Conservation (phyloP, 2,329 filamentous ascomycete species). For the Dactylonectria estremocensis region DNA sequence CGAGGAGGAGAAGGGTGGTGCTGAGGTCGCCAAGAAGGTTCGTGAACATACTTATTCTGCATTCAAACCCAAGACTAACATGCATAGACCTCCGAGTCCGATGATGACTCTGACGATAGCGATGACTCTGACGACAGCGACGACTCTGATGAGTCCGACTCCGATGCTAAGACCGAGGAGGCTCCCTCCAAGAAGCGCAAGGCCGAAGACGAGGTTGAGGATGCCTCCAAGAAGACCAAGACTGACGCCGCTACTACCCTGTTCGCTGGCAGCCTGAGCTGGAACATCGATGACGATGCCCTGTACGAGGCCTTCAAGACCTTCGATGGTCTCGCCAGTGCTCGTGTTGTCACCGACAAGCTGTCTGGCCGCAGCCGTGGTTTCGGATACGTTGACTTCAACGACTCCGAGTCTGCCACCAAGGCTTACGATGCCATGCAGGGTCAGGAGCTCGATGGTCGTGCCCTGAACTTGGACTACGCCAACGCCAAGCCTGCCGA, state of each 20-base stretch:
- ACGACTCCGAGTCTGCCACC: slow-evolving; percentile 75
- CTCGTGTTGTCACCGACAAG: slow-evolving; percentile 88
- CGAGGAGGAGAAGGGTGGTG: slow-evolving; percentile 54
- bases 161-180: slow-evolving; percentile 55
- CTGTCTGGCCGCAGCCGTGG: slow-evolving; percentile 87
- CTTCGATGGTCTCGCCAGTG: slow-evolving; percentile 80
- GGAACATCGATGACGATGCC: slow-evolving; percentile 89
- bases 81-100: slow-evolving; percentile 50
- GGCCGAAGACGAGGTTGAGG: slow-evolving; percentile 64
- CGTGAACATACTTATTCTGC: slow-evolving; percentile 23
- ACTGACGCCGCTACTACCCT: slow-evolving; percentile 75
- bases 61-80: slow-evolving; percentile 1
- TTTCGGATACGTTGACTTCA: slow-evolving; percentile 94
- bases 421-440: slow-evolving; percentile 84
- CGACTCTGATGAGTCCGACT: slow-evolving; percentile 55
- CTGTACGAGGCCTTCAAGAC: slow-evolving; percentile 86
- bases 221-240: slow-evolving; percentile 78
- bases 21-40: slow-evolving; percentile 55
- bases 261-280: slow-evolving; percentile 92
- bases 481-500: slow-evolving; percentile 76
- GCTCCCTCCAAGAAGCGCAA: slow-evolving; percentile 64
- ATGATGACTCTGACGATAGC: slow-evolving; percentile 50
- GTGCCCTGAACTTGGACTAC: slow-evolving; percentile 84
- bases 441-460: slow-evolving; percentile 80
- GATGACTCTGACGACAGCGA: slow-evolving; percentile 51